Percentiles rank a stretch among this genome's conserved stretches.
Conservation (phyloP, 495 filamentous ascomycete species). For the Amniculicola lignicola region DNA sequence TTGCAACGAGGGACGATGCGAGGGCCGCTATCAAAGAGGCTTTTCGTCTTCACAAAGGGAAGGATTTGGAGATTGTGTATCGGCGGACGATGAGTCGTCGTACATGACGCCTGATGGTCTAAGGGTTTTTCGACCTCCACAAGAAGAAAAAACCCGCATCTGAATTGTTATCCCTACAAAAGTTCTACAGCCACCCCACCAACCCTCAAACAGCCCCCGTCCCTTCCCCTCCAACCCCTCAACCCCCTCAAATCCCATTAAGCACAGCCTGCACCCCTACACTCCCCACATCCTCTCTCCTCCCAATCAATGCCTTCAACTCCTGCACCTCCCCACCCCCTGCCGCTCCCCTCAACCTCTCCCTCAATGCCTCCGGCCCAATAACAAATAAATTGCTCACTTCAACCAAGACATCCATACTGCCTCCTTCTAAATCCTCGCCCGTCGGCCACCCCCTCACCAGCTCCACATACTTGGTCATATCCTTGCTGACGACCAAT, state of each 20-base stretch:
- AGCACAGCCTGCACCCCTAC: constrained; percentile 79
- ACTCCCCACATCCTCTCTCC: constrained; percentile 76
- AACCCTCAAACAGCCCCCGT: too few species aligned
- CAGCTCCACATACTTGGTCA: constrained; percentile 82
- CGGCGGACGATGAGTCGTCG: too few species aligned
- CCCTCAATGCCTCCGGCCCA: constrained; percentile 79
- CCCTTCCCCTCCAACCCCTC: too few species aligned
- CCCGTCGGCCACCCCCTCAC: constrained; percentile 73
- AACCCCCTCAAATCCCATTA: constrained; percentile 51
- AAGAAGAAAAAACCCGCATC: too few species aligned
- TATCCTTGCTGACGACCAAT: constrained; percentile 93
- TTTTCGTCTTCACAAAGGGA: too few species aligned
- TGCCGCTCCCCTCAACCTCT: constrained; percentile 65
- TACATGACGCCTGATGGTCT: too few species aligned
- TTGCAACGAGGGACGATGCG: too few species aligned
- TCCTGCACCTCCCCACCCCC: constrained; percentile 59
- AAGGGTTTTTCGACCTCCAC: too few species aligned
- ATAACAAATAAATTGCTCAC: constrained; percentile 97
- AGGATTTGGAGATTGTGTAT: too few species aligned
- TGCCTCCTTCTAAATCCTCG: constrained; percentile 61
- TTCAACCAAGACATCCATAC: constrained; percentile 82
- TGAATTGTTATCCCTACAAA: too few species aligned
- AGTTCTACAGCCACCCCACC: too few species aligned
- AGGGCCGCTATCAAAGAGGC: too few species aligned
- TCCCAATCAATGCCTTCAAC: constrained; percentile 77